phyloP scores from a whole-genome alignment of 73 alveolate genomes.

The Uronychia binucleata region DNA sequence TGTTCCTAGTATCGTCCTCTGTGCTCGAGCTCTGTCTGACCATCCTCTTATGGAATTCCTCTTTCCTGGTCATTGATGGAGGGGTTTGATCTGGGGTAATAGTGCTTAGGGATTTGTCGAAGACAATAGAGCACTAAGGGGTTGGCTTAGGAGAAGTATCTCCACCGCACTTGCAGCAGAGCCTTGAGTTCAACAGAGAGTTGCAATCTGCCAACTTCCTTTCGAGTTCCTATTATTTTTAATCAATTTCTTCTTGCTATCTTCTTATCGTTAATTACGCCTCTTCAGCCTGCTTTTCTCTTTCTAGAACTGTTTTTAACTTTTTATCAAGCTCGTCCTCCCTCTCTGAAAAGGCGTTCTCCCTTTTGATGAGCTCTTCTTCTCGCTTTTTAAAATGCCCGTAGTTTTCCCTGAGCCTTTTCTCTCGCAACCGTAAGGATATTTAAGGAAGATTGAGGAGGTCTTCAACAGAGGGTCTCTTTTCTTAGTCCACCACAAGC shows the following conservation, averaged over 20 bases:
- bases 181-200: not conserved
- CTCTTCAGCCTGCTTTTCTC: constrained; percentile 65
- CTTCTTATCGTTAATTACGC: constrained; percentile 52
- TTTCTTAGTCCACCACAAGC: constrained; percentile 74
- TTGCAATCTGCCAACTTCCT: not conserved
- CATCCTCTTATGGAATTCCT: not conserved
- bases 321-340: constrained; percentile 69
- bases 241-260: constrained; percentile 67
- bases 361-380: constrained; percentile 65
- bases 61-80: not conserved
- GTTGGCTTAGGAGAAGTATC: not conserved
- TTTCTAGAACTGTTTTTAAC: constrained; percentile 58
- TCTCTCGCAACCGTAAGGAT: constrained; percentile 78
- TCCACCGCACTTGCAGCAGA: not conserved
- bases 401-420: constrained; percentile 59
- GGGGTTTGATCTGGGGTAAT: not conserved
- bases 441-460: constrained; percentile 76
- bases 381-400: constrained; percentile 50
- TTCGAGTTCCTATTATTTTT: not conserved
- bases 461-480: constrained; percentile 86
- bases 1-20: not conserved
- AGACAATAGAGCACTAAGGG: not conserved
- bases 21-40: not conserved
- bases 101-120: not conserved
- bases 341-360: constrained; percentile 65